Percentiles rank a stretch among this genome's conserved stretches.
Conservation (phyloP, 2,329 filamentous ascomycete species). For the Hypoxylon sp. region DNA sequence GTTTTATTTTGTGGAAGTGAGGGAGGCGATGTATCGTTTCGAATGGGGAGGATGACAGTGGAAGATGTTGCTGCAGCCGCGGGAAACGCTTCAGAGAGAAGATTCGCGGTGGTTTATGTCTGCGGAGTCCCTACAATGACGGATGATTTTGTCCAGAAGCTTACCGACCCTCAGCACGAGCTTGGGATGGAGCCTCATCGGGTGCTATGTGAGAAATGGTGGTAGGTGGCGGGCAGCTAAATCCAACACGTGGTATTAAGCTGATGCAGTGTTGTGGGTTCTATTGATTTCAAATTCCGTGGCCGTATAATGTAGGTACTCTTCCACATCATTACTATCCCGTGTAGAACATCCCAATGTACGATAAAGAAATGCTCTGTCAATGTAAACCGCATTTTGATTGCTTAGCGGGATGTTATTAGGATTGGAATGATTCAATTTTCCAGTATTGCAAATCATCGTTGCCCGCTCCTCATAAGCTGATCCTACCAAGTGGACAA, state of each 20-base stretch:
- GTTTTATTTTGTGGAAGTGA: constrained; percentile 42
- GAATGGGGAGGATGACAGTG: constrained; percentile 60
- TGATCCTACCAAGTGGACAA: not conserved
- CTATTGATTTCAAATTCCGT: not conserved
- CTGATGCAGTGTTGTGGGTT: not conserved
- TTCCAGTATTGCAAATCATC: constrained; percentile 1
- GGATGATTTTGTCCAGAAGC: constrained; percentile 71
- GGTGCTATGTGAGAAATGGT: constrained; percentile 75
- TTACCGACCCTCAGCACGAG: constrained; percentile 54
- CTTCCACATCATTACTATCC: not conserved
- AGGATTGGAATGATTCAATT: not conserved
- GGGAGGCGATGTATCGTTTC: constrained; percentile 51
- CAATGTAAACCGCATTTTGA: not conserved
- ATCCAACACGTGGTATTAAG: not conserved
- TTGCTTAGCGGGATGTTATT: not conserved
- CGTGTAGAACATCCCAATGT: not conserved
- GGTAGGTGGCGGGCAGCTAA: constrained; percentile 58
- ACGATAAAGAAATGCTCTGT: not conserved
- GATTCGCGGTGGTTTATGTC: constrained; percentile 71
- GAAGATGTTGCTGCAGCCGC: constrained; percentile 61
- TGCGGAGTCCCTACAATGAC: constrained; percentile 80
- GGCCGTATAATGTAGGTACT: not conserved
- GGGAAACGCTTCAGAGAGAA: constrained; percentile 55
- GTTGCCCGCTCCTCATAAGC: not conserved
- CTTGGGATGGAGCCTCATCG: constrained; percentile 61